Percentiles rank a stretch among this genome's conserved stretches.
Conservation (phyloP, 768 basidiomycete genomes). For the Amanita fuliginea region DNA sequence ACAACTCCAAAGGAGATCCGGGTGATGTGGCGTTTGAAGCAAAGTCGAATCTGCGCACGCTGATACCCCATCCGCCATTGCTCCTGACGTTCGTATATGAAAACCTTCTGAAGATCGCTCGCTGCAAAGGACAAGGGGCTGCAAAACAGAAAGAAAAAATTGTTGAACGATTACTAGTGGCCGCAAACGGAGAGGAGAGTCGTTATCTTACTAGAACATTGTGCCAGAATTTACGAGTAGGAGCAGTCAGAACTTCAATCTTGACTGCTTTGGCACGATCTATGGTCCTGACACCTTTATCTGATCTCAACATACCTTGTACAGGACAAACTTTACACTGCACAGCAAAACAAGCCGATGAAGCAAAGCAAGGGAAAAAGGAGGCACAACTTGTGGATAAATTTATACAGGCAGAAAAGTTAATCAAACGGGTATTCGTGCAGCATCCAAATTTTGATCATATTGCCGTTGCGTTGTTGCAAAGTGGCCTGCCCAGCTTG, state of each 20-base stretch:
- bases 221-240: conserved; percentile 70
- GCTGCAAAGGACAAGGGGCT: conserved; percentile 65
- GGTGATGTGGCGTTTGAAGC: conserved; percentile 86
- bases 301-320: conserved; percentile 8
- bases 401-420: conserved; percentile 47
- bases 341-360: conserved; percentile 18
- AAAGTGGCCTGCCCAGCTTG: conserved; percentile 50
- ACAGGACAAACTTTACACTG: conserved; percentile 13
- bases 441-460: conserved; percentile 70
- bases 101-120: conserved; percentile 54
- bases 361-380: conserved; percentile 15
- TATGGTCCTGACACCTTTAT: conserved; percentile 43
- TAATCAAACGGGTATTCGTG: conserved; percentile 64
- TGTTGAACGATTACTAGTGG: conserved; percentile 73
- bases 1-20: conserved; percentile 68
- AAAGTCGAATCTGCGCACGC: conserved; percentile 63
- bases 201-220: conserved; percentile 72
- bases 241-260: conserved; percentile 78
- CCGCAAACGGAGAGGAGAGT: conserved; percentile 81
- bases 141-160: conserved; percentile 66
- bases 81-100: conserved; percentile 56
- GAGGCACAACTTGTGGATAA: conserved; percentile 26
- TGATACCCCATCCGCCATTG: conserved; percentile 62
- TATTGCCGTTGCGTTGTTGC: conserved; percentile 49
- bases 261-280: conserved; percentile 74